Percentiles rank a stretch among this genome's conserved stretches.
phyloP scores from a whole-genome alignment of 768 basidiomycete species.

The Leccinum incarnatum region DNA sequence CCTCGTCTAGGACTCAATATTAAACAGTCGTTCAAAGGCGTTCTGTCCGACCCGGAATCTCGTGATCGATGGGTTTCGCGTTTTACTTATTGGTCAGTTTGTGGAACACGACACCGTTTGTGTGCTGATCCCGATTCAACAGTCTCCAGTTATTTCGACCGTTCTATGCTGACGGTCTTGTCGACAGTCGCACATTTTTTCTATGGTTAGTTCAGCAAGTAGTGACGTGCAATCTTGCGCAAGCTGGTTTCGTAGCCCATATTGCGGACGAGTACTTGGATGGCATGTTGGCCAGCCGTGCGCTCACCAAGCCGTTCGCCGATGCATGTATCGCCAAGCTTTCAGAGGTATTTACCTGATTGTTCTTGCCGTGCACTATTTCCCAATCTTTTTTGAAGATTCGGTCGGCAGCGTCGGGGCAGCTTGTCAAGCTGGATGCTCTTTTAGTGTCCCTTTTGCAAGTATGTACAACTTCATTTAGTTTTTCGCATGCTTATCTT shows the following conservation, averaged over 20 bases:
- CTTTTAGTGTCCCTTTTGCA: conserved; percentile 59
- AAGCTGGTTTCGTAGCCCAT: conserved; percentile 71
- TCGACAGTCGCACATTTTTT: conserved; percentile 75
- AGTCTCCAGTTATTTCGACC: conserved; percentile 71
- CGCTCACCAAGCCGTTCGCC: conserved; percentile 64
- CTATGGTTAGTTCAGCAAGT: conserved; percentile 79
- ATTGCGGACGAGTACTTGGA: conserved; percentile 80
- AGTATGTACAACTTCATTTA: conserved; percentile 37
- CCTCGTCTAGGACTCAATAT: conserved; percentile 75
- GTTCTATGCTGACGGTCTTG: conserved; percentile 78
- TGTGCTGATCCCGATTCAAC: conserved; percentile 3
- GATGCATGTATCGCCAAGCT: conserved; percentile 70
- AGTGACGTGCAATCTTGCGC: conserved; percentile 74
- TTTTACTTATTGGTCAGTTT: conserved; percentile 69
- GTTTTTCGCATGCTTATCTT: conserved; percentile 1
- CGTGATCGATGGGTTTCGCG: conserved; percentile 76
- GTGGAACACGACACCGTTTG: background rate
- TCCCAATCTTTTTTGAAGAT: conserved; percentile 43
- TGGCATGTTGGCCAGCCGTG: conserved; percentile 63
- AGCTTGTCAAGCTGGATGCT: conserved; percentile 50
- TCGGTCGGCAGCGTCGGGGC: conserved; percentile 50
- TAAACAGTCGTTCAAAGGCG: conserved; percentile 81
- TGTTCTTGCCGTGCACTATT: background rate
- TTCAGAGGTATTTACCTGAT: conserved; percentile 48
- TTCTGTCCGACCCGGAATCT: conserved; percentile 66